Percentiles rank a stretch among this genome's conserved stretches.
Conservation (phyloP, 176 grass and related monocot genomes). For the Metroxylon sagu region DNA sequence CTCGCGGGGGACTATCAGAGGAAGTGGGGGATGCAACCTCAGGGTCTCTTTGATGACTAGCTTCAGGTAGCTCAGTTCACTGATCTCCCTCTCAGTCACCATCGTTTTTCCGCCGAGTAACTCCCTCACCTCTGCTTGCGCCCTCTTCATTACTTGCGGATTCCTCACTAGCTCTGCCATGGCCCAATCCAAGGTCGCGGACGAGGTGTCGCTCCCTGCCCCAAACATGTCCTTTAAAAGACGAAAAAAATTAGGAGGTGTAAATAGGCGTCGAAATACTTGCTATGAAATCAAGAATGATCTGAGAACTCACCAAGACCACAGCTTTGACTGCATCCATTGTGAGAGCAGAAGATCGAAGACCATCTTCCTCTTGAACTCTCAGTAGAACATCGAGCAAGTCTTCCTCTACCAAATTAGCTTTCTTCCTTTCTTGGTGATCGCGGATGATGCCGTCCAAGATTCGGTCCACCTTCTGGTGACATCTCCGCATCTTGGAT, state of each 20-base stretch:
- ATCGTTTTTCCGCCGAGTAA: conserved; percentile 4
- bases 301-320: conserved; percentile 16
- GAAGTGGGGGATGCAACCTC: conserved; percentile 25
- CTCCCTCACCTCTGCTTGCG: conserved; percentile 14
- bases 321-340: conserved; percentile 22
- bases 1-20: conserved; percentile 22
- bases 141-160: no score
- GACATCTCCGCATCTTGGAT: conserved; percentile 7
- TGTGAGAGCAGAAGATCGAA: conserved; percentile 12
- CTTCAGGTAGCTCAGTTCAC: conserved; percentile 15
- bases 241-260: no score
- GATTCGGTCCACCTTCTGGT: conserved; percentile 19
- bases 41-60: conserved; percentile 32
- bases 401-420: background rate
- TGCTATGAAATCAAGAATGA: background rate
- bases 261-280: no score
- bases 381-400: conserved; percentile 23
- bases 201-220: no score
- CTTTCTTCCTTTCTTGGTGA: background rate
- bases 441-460: conserved; percentile 29
- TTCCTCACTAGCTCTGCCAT: no score
- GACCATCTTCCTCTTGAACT: conserved; percentile 22
- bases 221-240: no score
- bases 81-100: conserved; percentile 4
- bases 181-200: no score